Evolutionary conservation across 2,329 filamentous ascomycete genomes (phyloP).

Genomic region (Alternaria dauci): DNA sequence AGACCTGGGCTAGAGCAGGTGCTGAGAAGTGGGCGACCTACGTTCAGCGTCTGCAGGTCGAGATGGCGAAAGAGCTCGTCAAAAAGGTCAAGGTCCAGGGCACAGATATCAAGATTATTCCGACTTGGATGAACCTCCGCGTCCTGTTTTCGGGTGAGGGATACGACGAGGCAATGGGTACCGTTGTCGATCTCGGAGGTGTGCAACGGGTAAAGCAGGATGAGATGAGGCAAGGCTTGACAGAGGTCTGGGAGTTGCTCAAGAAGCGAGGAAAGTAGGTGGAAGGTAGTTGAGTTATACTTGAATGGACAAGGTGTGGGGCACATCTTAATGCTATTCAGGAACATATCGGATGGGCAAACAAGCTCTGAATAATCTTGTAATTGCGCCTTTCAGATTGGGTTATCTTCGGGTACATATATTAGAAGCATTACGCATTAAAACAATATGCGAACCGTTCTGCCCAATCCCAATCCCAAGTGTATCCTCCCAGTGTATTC

Average conservation of each 20-base stretch:
- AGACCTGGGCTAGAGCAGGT: constrained; percentile 17
- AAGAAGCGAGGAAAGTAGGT: constrained; percentile 17
- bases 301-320: neutral
- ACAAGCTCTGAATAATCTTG: neutral
- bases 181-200: neutral
- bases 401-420: neutral
- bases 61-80: constrained; percentile 24
- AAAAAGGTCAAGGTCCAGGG: neutral
- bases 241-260: constrained; percentile 27
- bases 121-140: constrained; percentile 33
- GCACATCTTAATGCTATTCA: neutral
- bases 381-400: neutral
- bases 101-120: constrained; percentile 22
- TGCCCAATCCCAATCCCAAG: neutral
- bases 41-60: constrained; percentile 26
- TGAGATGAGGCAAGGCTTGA: constrained; percentile 18
- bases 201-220: constrained; percentile 12
- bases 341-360: neutral
- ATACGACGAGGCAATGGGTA: constrained; percentile 13
- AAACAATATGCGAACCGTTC: neutral
- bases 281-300: neutral
- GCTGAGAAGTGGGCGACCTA: constrained; percentile 27
- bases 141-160: constrained; percentile 37
- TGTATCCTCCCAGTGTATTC: neutral
- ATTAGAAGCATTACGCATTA: constrained; percentile 5